A percentile compares a stretch with the other conserved stretches of the same genome.
Conservation (phyloP, 2,329 filamentous ascomycete genomes). For the Westerdykella sp. region DNA sequence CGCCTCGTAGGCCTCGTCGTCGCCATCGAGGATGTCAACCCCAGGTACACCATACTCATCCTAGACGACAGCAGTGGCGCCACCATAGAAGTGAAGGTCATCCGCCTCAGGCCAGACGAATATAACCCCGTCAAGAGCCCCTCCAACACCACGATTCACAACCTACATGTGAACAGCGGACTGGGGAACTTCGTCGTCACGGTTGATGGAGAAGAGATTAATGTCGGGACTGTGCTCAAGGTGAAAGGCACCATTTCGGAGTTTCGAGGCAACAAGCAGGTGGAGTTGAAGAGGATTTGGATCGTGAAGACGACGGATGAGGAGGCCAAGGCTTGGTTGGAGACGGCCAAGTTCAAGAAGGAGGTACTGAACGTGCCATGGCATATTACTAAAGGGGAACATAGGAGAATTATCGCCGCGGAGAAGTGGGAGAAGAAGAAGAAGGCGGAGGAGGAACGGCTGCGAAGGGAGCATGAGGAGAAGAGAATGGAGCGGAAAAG, state of each 20-base stretch:
- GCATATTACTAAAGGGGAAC: slow-evolving; percentile 43
- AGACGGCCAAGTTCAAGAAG: slow-evolving; percentile 45
- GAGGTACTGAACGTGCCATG: slow-evolving; percentile 50
- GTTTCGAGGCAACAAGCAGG: slow-evolving; percentile 48
- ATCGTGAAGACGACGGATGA: slow-evolving; percentile 48
- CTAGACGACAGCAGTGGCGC: slow-evolving; percentile 58
- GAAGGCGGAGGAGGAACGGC: slow-evolving; percentile 27
- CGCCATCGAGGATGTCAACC: slow-evolving; percentile 38
- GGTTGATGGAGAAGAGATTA: slow-evolving; percentile 31
- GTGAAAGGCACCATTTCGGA: slow-evolving; percentile 51
- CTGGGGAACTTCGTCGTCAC: slow-evolving; percentile 39
- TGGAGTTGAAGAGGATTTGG: slow-evolving; percentile 50
- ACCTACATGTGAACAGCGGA: slow-evolving; percentile 34
- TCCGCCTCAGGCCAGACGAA: slow-evolving; percentile 28
- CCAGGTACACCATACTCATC: slow-evolving; percentile 44
- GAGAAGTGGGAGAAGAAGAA: slow-evolving; percentile 38
- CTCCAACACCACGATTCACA: slow-evolving; percentile 34
- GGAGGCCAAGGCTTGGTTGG: slow-evolving; percentile 50
- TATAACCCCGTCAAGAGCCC: slow-evolving; percentile 20
- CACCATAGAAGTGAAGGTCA: slow-evolving; percentile 52
- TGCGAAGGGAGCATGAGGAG: slow-evolving; percentile 30
- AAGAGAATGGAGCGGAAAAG: slow-evolving; percentile 29
- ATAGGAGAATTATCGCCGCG: slow-evolving; percentile 37
- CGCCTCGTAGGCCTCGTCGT: slow-evolving; percentile 42
- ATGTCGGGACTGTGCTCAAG: slow-evolving; percentile 49